Conservation (phyloP, 2,329 filamentous ascomycete genomes). For the Trichoderma oligosporum region DNA sequence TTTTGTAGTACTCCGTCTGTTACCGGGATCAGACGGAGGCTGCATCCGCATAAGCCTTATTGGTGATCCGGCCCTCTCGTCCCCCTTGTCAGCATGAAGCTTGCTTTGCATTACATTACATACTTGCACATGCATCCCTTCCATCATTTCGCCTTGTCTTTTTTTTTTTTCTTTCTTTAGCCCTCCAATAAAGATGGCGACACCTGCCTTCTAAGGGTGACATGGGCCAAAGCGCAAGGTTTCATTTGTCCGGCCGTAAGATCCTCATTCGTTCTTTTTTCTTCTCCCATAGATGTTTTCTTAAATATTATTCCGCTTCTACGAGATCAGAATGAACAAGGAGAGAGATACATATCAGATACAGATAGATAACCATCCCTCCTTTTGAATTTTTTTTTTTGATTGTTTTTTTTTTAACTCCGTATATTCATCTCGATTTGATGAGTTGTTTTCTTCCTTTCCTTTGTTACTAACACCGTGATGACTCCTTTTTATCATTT, state of each 20-base stretch:
- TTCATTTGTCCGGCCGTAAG: slow-evolving; percentile 1
- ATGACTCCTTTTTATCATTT: too few species aligned
- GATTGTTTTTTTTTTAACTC: background rate
- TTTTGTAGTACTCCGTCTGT: slow-evolving; percentile 7
- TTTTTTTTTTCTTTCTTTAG: too few species aligned
- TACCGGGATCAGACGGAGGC: background rate
- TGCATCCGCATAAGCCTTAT: slow-evolving; percentile 10
- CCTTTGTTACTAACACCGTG: too few species aligned
- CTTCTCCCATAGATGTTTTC: too few species aligned
- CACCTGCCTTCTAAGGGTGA: background rate
- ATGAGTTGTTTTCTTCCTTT: background rate
- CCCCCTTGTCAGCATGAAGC: too few species aligned
- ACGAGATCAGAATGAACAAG: too few species aligned
- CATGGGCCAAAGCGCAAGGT: background rate
- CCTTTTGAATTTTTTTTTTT: too few species aligned
- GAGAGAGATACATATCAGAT: too few species aligned
- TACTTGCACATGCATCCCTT: slow-evolving; percentile 4
- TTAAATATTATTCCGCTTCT: background rate
- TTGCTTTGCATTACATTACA: background rate
- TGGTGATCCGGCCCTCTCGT: background rate
- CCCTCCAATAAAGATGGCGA: background rate
- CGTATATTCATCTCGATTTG: background rate
- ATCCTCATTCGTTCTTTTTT: background rate
- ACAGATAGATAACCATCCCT: too few species aligned
- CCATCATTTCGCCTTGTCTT: background rate